Evolutionary conservation across 164 flowering plant genomes (phyloP), one percentile per base, ranked within the genome.

Genomic region (Macadamia integrifolia): DNA sequence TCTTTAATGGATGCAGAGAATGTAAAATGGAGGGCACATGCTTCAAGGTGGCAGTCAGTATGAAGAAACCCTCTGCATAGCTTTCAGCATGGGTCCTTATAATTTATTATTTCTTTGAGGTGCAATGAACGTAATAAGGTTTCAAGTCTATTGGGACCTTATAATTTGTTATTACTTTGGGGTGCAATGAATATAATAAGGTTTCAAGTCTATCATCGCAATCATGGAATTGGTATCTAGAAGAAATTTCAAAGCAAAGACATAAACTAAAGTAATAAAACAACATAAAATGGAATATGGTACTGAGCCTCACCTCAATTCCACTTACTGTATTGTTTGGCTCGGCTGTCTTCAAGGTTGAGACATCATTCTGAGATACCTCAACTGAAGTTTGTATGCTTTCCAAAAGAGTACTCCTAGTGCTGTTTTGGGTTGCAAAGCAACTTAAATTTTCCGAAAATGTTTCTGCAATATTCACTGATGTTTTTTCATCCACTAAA

Each of bases 301-400:
- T n/a, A 32, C 56, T 15, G 61, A 58, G 52, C 29, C 46, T 60
- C 67, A 81, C 85, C 83, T 78, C 67, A 59, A 30, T 56, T 67
- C 30, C 68, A 64, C 58, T 58, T 69, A 43, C 18, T 48, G 32
- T 60, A 58, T 66, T 60, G 71, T 14, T 69, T 67, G 70, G 67
- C 42, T 75, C 71, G 66, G 58, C 31, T 59, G 31, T 30, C 53
- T 42, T 60, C 28, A 71, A 48, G 61, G 69, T 28, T 66, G n/a
- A 48, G 58, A 52, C 44, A 57, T 72, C 75, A 44, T 55, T 44
- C n/a, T 23, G 40, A 55, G 78, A 60, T 57, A 13, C n/a, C 58
- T 69, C 64, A 50, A 61, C 71, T 48, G 62, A 59, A 30, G 68
- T 61, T 9, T 44, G 56, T 1, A 3, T 60, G 44, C 68, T 15